phyloP scores from a whole-genome alignment of 164 flowering plant species.

The Stephania japonica region DNA sequence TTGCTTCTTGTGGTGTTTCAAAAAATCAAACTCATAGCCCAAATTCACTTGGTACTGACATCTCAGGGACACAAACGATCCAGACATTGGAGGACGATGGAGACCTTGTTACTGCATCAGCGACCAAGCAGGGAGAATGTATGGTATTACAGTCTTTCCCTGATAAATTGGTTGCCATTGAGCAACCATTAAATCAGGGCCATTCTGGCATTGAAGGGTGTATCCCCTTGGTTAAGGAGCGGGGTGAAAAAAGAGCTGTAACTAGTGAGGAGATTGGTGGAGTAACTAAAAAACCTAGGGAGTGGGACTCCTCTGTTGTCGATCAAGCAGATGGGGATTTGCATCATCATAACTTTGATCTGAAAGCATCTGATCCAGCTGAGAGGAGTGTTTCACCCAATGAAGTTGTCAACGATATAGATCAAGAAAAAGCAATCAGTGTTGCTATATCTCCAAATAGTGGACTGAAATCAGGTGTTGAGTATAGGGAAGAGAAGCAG shows the following conservation, averaged over 20 bases:
- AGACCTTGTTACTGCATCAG: conserved; percentile 21
- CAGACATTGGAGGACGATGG: conserved; percentile 24
- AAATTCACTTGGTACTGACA: conserved; percentile 20
- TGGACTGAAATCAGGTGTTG: conserved; percentile 23
- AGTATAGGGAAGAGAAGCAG: conserved; percentile 59
- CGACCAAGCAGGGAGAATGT: conserved; percentile 24
- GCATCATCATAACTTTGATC: conserved; percentile 24
- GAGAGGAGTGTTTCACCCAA: conserved; percentile 23
- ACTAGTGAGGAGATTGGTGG: conserved; percentile 29
- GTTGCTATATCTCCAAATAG: conserved; percentile 27
- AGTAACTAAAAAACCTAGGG: conserved; percentile 52
- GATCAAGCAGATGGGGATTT: conserved; percentile 27
- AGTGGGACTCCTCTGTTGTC: conserved; percentile 39
- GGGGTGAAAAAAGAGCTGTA: conserved; percentile 53
- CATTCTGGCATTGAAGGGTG: conserved; percentile 31
- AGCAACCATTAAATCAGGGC: conserved; percentile 31
- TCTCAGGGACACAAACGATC: conserved; percentile 15
- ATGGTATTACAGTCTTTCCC: conserved; percentile 36
- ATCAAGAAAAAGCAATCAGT: conserved; percentile 25
- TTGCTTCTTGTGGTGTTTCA: conserved; percentile 22
- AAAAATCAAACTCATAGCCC: conserved; percentile 22
- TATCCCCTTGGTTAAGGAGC: conserved; percentile 29
- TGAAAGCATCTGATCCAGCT: conserved; percentile 18
- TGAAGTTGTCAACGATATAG: conserved; percentile 23
- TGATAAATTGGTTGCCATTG: conserved; percentile 23